Percentiles rank a stretch among this genome's conserved stretches.
Conservation (phyloP, 2,329 filamentous ascomycete species). For the Cyphellophora attinorum region DNA sequence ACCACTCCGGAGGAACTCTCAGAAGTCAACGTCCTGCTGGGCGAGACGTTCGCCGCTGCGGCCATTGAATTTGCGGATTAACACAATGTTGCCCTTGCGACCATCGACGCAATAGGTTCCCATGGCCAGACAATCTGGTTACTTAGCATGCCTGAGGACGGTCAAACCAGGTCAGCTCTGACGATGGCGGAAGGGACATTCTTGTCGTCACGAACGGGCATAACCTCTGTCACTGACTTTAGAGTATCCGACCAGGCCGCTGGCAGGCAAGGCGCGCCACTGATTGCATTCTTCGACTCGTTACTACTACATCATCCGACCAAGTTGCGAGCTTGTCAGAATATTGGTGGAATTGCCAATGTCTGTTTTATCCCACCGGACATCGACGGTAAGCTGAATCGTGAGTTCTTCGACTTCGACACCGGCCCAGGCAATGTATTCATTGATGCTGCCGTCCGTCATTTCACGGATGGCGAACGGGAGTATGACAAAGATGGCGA, state of each 20-base stretch:
- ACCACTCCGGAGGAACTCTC: slow-evolving; percentile 46
- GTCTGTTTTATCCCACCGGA: slow-evolving; percentile 49
- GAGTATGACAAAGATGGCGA: slow-evolving; percentile 45
- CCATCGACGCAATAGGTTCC: slow-evolving; percentile 47
- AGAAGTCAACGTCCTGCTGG: slow-evolving; percentile 48
- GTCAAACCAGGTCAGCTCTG: slow-evolving; percentile 39
- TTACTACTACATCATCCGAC: slow-evolving; percentile 48
- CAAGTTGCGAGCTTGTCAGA: slow-evolving; percentile 50
- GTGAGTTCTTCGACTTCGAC: slow-evolving; percentile 42
- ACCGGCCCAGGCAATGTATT: slow-evolving; percentile 48
- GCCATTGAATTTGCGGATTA: slow-evolving; percentile 41
- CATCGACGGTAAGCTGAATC: slow-evolving; percentile 26
- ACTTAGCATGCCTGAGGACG: slow-evolving; percentile 41
- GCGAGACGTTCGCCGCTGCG: slow-evolving; percentile 46
- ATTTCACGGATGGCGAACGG: slow-evolving; percentile 41
- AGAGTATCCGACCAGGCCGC: slow-evolving; percentile 46
- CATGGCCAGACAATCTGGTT: slow-evolving; percentile 53
- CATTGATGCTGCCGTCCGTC: slow-evolving; percentile 47
- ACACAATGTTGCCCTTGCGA: slow-evolving; percentile 31
- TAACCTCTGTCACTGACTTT: slow-evolving; percentile 52
- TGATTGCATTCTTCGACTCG: slow-evolving; percentile 49
- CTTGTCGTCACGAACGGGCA: slow-evolving; percentile 44
- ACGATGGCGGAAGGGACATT: slow-evolving; percentile 51
- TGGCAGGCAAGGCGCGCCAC: slow-evolving; percentile 46
- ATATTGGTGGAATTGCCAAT: slow-evolving; percentile 53